Evolutionary conservation across 2,329 filamentous ascomycete genomes (phyloP).

Genomic region (Trichoderma arundinaceum): DNA sequence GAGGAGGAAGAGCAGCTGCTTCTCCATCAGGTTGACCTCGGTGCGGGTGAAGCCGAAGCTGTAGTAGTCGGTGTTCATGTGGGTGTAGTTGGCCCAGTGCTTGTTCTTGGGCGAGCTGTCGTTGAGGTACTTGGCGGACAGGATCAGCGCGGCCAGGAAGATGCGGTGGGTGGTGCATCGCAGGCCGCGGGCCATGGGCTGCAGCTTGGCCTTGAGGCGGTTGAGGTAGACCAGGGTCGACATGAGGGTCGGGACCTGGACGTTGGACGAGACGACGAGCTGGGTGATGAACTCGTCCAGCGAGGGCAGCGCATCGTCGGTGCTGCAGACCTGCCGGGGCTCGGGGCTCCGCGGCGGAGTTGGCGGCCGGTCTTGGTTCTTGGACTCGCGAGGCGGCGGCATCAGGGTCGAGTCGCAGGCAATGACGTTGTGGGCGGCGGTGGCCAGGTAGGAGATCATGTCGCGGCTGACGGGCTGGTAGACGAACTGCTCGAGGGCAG

Average conservation of each 20-base stretch:
- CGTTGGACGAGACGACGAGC: constrained; percentile 89
- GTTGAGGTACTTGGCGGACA: constrained; percentile 95
- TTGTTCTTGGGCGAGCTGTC: constrained; percentile 99
- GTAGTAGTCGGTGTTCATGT: constrained; percentile 67
- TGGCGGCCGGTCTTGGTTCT: constrained; percentile 47
- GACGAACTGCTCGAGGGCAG: constrained; percentile 80
- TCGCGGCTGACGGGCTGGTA: constrained; percentile 74
- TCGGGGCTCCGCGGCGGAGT: constrained; percentile 59
- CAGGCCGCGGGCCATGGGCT: constrained; percentile 94
- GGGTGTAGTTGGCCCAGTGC: constrained; percentile 96
- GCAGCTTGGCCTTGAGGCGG: constrained; percentile 81
- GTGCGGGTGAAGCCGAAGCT: constrained; percentile 90
- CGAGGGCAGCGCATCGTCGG: constrained; percentile 69
- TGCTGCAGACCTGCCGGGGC: constrained; percentile 53
- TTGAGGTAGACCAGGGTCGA: constrained; percentile 92
- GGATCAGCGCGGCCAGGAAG: constrained; percentile 86
- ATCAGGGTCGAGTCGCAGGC: constrained; percentile 71
- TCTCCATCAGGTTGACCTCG: constrained; percentile 99
- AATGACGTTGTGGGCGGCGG: constrained; percentile 78
- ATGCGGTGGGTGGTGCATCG: constrained; percentile 97
- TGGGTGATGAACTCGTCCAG: constrained; percentile 91
- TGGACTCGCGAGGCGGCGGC: constrained; percentile 48
- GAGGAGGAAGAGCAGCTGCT: constrained; percentile 91
- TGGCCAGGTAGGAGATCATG: constrained; percentile 79
- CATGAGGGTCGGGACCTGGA: constrained; percentile 97